Evolutionary conservation across 805 yeast genomes (phyloP), one percentile per base, ranked within the genome.

Genomic region (Cyberlindnera xishuangbannaensis): DNA sequence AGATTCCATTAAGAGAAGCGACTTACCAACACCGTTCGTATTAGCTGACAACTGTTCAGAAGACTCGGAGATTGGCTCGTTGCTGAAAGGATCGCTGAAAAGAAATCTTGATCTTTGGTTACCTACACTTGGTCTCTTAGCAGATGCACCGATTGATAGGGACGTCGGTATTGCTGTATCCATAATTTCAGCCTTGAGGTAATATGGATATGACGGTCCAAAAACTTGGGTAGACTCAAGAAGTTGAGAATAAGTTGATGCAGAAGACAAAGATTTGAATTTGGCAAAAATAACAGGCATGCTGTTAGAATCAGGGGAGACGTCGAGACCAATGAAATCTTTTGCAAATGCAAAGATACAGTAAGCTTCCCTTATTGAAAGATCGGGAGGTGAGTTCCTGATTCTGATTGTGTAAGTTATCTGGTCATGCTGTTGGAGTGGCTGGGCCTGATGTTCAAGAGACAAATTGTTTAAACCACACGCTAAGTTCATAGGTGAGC

Each of bases 281-380:
- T 55, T 65, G 0, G 77, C 76, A 27, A 58, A 53, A 12, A 71
- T 59, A 8, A 58, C 58, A 6, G 67, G 67, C 33, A 51, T 30
- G 38, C 43, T 48, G 23, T 41, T 53, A 16, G 57, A 46, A 19
- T 50, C 58, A 28, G 67, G 69, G 17, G 59, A 49, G 24, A 75
- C 44, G 34, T 74, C 81, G 25, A 76, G 59, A 37, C 59, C 65
- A 22, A 68, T 43, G 29, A 78, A 79, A 45, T 79, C 85, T 41
- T 65, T 59, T n/a, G 84, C 83, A 34, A 83, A 59, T 6, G 90
- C 71, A 52, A 83, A 83, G 7, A 83, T 67, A 12, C 79, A 64
- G 30, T 71, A 64, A 3, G 83, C 78, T 54, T 83, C 94, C 53
- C 92, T 69, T 22, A 67, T 44, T 3, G 83, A 56, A 18, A 82